Conservation (phyloP, 495 filamentous ascomycete species). For the Eremomyces bilateralis region DNA sequence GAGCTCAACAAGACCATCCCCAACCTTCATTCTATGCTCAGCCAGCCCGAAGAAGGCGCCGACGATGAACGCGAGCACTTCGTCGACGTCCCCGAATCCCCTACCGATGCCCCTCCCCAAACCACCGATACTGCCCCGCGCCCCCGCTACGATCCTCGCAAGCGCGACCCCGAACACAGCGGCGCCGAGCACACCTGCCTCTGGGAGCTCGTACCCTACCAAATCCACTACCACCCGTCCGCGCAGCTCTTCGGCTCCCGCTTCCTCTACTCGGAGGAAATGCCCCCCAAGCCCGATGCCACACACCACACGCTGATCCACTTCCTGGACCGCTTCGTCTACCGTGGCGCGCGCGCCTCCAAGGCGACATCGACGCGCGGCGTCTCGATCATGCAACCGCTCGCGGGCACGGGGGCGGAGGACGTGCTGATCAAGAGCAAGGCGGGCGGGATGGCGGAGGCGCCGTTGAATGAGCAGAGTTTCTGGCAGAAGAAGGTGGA, state of each 20-base stretch:
- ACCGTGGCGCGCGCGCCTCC: slow-evolving; percentile 24
- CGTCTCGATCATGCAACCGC: slow-evolving; percentile 85
- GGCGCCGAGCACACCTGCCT: slow-evolving; percentile 78
- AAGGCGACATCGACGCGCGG: slow-evolving; percentile 37
- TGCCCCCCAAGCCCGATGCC: slow-evolving; percentile 73
- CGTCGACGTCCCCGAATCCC: slow-evolving; percentile 30
- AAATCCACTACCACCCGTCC: slow-evolving; percentile 78
- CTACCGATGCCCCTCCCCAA: background rate
- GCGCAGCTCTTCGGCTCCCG: slow-evolving; percentile 66
- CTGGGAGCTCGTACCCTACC: slow-evolving; percentile 75
- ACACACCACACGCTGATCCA: slow-evolving; percentile 71
- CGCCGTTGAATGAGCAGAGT: slow-evolving; percentile 57
- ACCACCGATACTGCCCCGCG: slow-evolving; percentile 6
- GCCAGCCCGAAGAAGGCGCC: slow-evolving; percentile 43
- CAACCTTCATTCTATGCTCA: slow-evolving; percentile 48
- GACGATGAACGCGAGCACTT: slow-evolving; percentile 56
- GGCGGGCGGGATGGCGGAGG: slow-evolving; percentile 23
- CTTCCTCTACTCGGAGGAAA: slow-evolving; percentile 40
- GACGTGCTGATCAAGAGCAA: slow-evolving; percentile 41
- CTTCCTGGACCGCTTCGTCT: slow-evolving; percentile 94
- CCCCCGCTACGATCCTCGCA: slow-evolving; percentile 54
- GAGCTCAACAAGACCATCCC: slow-evolving; percentile 60
- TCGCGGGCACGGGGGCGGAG: slow-evolving; percentile 38
- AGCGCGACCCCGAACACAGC: slow-evolving; percentile 74
- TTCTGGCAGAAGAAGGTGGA: slow-evolving; percentile 86